Evolutionary conservation across 352 stramenopile genomes (phyloP).

Genomic region (Pythium aristosporum): DNA sequence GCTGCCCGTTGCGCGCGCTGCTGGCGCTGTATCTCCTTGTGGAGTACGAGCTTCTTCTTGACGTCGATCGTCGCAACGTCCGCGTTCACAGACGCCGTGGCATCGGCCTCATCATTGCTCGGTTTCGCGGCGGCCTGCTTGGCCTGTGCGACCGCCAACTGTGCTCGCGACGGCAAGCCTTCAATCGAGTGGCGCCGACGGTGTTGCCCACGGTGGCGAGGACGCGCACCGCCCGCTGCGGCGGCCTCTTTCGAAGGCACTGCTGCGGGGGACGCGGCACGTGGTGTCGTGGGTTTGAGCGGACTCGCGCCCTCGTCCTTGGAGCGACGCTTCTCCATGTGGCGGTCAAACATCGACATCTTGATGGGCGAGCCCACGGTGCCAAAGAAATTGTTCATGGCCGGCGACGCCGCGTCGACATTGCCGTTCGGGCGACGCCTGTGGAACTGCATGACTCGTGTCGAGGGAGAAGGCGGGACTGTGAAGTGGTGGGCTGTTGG

Average conservation of each 20-base stretch:
- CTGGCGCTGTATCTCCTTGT: slow-evolving; percentile 47
- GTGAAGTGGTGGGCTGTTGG: not conserved
- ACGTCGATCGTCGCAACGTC: slow-evolving; percentile 56
- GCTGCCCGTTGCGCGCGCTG: slow-evolving; percentile 33
- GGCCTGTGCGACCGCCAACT: not conserved
- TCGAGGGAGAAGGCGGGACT: not conserved
- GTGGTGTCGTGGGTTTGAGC: not conserved
- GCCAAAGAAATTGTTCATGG: slow-evolving; percentile 65
- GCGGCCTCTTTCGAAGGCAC: not conserved
- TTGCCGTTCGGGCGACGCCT: slow-evolving; percentile 32
- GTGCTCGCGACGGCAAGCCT: not conserved
- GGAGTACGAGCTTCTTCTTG: slow-evolving; percentile 52
- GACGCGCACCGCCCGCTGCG: not conserved
- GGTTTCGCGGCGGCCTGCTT: slow-evolving; percentile 23
- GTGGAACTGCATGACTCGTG: slow-evolving; percentile 34
- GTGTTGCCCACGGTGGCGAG: not conserved
- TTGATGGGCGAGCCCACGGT: slow-evolving; percentile 73
- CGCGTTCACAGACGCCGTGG: slow-evolving; percentile 40
- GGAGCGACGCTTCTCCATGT: slow-evolving; percentile 26
- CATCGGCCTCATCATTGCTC: slow-evolving; percentile 5
- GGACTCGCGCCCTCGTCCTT: slow-evolving; percentile 15
- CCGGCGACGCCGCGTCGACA: slow-evolving; percentile 21
- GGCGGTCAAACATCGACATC: slow-evolving; percentile 40
- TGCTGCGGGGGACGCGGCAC: not conserved
- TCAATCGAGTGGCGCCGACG: slow-evolving; percentile 11